Conservation (phyloP, 2,329 filamentous ascomycete genomes). For the Xylaria arbuscula region DNA sequence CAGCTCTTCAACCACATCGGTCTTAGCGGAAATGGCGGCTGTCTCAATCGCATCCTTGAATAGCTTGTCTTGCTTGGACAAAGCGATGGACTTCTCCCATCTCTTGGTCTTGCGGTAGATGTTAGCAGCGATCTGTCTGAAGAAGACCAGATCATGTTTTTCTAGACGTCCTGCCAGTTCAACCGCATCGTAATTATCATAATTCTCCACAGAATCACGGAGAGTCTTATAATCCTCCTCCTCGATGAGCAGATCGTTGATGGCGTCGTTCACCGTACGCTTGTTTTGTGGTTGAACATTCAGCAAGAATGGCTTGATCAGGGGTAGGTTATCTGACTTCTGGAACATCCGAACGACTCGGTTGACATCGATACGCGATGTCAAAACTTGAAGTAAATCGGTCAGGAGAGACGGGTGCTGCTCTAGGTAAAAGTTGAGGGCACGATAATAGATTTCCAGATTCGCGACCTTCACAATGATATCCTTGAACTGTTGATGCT, state of each 20-base stretch:
- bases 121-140: constrained; percentile 96
- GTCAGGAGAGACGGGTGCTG: constrained; percentile 95
- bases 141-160: constrained; percentile 98
- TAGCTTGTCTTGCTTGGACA: constrained; percentile 99
- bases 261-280: constrained; percentile 95
- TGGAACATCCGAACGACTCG: constrained; percentile 99
- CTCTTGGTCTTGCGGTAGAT: constrained; percentile 99
- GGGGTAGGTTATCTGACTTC: constrained; percentile 95
- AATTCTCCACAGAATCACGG: constrained; percentile 96
- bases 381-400: constrained; percentile 91
- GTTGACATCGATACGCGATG: constrained; percentile 96
- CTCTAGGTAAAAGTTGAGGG: constrained; percentile 96
- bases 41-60: constrained; percentile 99
- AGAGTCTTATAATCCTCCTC: constrained; percentile 99
- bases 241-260: constrained; percentile 97
- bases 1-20: constrained; percentile 93
- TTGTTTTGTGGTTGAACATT: constrained; percentile 98
- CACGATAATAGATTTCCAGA: constrained; percentile 98
- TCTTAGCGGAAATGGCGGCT: constrained; percentile 88
- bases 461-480: constrained; percentile 98
- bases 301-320: constrained; percentile 98
- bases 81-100: constrained; percentile 97
- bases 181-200: constrained; percentile 98
- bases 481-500: constrained; percentile 99
- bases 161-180: constrained; percentile 92